Conservation (phyloP, 805 yeast genomes). For the Nakazawaea populi region DNA sequence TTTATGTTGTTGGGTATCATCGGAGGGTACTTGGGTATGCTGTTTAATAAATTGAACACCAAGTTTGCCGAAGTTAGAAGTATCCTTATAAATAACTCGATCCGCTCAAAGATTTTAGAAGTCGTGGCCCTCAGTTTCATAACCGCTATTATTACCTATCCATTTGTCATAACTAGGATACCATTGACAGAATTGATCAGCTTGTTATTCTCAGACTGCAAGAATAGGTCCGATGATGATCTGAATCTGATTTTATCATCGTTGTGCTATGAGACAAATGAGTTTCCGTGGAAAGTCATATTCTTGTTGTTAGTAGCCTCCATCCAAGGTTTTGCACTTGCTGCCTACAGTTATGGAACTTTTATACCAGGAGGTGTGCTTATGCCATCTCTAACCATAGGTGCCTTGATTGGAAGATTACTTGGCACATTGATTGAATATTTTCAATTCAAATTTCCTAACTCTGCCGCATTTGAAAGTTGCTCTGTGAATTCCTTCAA, state of each 20-base stretch:
- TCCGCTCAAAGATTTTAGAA: conserved; percentile 34
- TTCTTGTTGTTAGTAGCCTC: conserved; percentile 30
- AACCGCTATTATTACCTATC: conserved; percentile 53
- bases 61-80: conserved; percentile 31
- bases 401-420: conserved; percentile 54
- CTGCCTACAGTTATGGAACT: conserved; percentile 66
- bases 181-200: conserved; percentile 53
- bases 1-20: conserved; percentile 63
- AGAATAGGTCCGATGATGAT: conserved; percentile 1
- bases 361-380: conserved; percentile 64
- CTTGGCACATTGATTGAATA: conserved; percentile 46
- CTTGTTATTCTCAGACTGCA: conserved; percentile 68
- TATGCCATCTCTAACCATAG: conserved; percentile 58
- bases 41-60: conserved; percentile 43
- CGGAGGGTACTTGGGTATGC: conserved; percentile 65
- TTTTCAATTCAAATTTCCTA: conserved; percentile 33
- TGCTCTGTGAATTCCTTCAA: conserved; percentile 33
- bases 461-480: conserved; percentile 29
- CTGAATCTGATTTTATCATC: conserved; percentile 5
- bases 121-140: conserved; percentile 39
- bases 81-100: conserved; percentile 20
- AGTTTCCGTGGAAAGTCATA: conserved; percentile 30
- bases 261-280: conserved; percentile 20
- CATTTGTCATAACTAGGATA: conserved; percentile 44
- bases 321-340: conserved; percentile 49